These are phyloP conservation scores for Stephanodiscus triporus DNA, from an alignment of 108 stramenopile species.

Conservation along the genomic window DNA sequence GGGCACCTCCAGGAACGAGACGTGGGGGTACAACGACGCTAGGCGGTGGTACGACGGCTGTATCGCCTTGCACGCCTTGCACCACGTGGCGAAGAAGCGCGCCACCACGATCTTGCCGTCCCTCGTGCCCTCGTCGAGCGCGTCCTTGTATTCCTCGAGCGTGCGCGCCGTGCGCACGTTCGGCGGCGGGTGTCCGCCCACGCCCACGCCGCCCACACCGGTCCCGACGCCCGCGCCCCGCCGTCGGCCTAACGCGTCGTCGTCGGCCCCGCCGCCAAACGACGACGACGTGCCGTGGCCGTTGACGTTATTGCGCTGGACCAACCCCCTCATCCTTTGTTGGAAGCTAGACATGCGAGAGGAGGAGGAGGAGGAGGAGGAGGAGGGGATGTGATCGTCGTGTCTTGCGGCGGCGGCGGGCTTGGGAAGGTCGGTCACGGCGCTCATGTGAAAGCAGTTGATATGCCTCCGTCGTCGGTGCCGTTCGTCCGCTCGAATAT, in stretches of 20 bases:
- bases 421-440: not conserved
- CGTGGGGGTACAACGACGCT: slow-evolving; percentile 44
- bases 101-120: slow-evolving; percentile 60
- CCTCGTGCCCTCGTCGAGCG: slow-evolving; percentile 44
- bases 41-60: slow-evolving; percentile 61
- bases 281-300: not conserved
- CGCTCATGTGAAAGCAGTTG: not conserved
- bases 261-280: not conserved
- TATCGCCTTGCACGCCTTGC: slow-evolving; percentile 77
- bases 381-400: no score
- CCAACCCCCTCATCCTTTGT: not conserved
- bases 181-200: not conserved
- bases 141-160: slow-evolving; percentile 64
- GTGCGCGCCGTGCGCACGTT: slow-evolving; percentile 57
- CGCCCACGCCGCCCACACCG: no score
- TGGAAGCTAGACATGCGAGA: not conserved
- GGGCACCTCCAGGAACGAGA: slow-evolving; percentile 75
- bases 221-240: no score
- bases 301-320: not conserved
- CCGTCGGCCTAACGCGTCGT: no score
- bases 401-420: not conserved
- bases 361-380: not conserved
- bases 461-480: no score
- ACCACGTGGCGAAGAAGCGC: slow-evolving; percentile 72
- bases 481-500: no score